These are phyloP conservation scores for Suhomyces panamericanus DNA, from an alignment of 1,139 yeast species.

Conservation along the genomic window DNA sequence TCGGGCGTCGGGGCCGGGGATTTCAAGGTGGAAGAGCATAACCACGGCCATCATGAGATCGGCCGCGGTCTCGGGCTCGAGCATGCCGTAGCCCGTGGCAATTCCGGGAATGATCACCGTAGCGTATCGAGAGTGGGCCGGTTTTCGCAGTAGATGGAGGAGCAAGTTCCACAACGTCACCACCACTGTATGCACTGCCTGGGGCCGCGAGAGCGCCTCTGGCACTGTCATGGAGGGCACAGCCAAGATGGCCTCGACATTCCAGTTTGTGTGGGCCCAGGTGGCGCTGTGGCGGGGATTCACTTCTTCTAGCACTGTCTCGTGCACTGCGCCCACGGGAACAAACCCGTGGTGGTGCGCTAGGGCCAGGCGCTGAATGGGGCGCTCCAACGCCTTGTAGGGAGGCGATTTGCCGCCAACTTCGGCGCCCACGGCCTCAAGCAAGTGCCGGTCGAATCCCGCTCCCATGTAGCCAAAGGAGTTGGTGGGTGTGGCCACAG, in stretches of 20 bases:
- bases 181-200: conserved; percentile 11
- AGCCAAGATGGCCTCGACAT: conserved; percentile 1
- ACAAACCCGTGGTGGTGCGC: conserved; percentile 21
- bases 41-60: conserved; percentile 25
- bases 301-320: conserved; percentile 16
- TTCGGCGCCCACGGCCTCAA: conserved; percentile 17
- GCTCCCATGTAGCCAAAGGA: conserved; percentile 30
- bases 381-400: conserved; percentile 17
- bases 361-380: conserved; percentile 19
- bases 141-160: conserved; percentile 4
- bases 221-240: conserved; percentile 21
- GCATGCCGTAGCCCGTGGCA: conserved; percentile 31
- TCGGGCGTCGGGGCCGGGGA: conserved; percentile 3
- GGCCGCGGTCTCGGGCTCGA: conserved; percentile 21
- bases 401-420: background rate
- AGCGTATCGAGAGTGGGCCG: conserved; percentile 1
- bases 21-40: conserved; percentile 17
- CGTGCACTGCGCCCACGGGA: conserved; percentile 20
- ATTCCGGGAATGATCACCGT: conserved; percentile 30
- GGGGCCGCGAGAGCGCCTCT: conserved; percentile 7
- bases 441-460: conserved; percentile 28
- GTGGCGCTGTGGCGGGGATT: conserved; percentile 11
- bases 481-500: conserved; percentile 25
- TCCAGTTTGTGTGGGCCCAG: conserved; percentile 8
- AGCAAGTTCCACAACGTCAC: conserved; percentile 27